A percentile compares a stretch with the other conserved stretches of the same genome.
Conservation (phyloP, 2,329 filamentous ascomycete species). For the Scolecobasidium constrictum region DNA sequence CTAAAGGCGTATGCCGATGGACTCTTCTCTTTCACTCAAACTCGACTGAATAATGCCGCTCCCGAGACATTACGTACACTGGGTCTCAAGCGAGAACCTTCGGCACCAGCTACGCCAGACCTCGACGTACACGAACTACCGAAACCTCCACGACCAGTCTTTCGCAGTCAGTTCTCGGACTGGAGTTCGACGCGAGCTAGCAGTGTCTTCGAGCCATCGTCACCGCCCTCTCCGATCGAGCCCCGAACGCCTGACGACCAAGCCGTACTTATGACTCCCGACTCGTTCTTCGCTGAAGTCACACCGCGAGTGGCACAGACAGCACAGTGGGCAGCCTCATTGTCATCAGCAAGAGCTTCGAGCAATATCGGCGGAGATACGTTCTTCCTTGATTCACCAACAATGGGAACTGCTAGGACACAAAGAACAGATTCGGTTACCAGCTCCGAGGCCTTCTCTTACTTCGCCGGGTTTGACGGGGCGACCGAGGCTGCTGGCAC, state of each 20-base stretch:
- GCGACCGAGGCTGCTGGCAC: background rate
- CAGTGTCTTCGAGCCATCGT: constrained; percentile 1
- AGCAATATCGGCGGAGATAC: constrained; percentile 1
- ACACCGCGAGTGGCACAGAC: constrained; percentile 6
- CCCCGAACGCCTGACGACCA: constrained; percentile 8
- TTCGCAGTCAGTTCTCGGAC: constrained; percentile 8
- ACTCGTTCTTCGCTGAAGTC: constrained; percentile 9
- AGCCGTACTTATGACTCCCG: constrained; percentile 4
- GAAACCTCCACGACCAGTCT: background rate
- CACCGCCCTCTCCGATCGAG: background rate
- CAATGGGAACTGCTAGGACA: background rate
- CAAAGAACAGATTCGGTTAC: background rate
- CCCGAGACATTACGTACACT: constrained; percentile 1
- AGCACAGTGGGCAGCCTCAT: background rate
- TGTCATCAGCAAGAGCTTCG: constrained; percentile 4
- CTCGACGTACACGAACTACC: constrained; percentile 2
- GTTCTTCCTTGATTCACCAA: background rate
- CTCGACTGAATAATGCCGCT: constrained; percentile 2
- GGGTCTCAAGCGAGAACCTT: background rate
- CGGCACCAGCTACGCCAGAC: constrained; percentile 5
- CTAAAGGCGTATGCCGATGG: constrained; percentile 10
- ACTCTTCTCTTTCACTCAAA: constrained; percentile 9
- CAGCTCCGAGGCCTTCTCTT: constrained; percentile 6
- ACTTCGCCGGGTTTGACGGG: constrained; percentile 9
- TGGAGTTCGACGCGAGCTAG: constrained; percentile 8